Base-by-base conservation (phyloP, 1,284 basidiomycete species). In the Ceratobasidium sp. region DNA sequence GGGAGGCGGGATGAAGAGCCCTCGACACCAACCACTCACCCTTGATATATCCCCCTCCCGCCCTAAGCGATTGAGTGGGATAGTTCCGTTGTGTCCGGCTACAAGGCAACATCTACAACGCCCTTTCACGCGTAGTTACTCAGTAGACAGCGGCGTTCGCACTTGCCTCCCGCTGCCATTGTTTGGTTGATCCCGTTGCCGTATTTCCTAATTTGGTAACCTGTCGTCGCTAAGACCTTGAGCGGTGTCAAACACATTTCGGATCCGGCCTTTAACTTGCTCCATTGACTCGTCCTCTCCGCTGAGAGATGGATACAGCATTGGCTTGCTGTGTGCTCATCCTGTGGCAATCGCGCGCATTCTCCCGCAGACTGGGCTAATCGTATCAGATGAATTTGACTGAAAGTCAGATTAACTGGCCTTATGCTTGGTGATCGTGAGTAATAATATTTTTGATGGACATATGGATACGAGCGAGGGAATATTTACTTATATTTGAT, bases 171-270 rank as follows among this genome's bases (percentile, higher is more conserved):
- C 45, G 22, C 54, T 50, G 45, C 50, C 45, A 59, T 71, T 50
- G 51, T 29, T 47, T 45, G 27, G 56, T 24, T 60, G 33, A 14
- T 33, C 33, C 27, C 41, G 15, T 60, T 19, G 29, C 19, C 19
- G 29, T 17, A 3, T 59, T 31, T 33, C 47, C 45, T 59, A 60
- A 71, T 60, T 27, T 47, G 67, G 54, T 9, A 53, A 69, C 19
- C 33, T 45, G 53, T 31, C 56, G 67, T 71, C 53, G 67, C 54
- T 33, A 71, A 54, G 67, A 71, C 54, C 54, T 59, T 29, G 44
- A 33, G 41, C 53, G 67, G 44, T 71, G 67, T 71, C 54, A 60
- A 36, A 63, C 14, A 51, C 15, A 24, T 51, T 51, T 51, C 50
- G 50, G 50, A 51, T 19, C 50, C 19, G 50, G 50, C 17, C 15